Evolutionary conservation across 768 basidiomycete species (phyloP), one percentile per base, ranked within the genome.

Genomic region (Crepidotus variabilis): DNA sequence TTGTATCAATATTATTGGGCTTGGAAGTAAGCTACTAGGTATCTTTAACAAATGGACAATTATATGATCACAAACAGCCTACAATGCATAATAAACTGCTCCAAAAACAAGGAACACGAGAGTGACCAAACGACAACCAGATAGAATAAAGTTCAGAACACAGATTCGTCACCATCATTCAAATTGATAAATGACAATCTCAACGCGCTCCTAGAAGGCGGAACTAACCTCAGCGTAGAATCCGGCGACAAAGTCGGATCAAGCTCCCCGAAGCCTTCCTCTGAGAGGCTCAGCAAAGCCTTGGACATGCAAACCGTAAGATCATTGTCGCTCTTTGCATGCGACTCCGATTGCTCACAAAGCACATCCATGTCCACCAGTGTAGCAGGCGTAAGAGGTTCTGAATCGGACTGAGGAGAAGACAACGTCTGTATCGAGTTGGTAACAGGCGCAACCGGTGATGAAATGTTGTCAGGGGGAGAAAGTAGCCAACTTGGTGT

Each of bases 401-500:
- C 65, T 2, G 50, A 36, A 18, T 47, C 54, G 45, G 23, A 47
- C 21, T 55, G 50, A n/a, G 61, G 53, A 11, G 60, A 59, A 11
- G 34, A 56, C 18, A 56, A 20, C 16, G 24, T 45, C 21, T 6
- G 52, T 32, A 24, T 56, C n/a, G 8, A 22, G 20, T 43, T 46
- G 39, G 61, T 63, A 6, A 66, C 61, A 4, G 66, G 59, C 9
- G 62, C 60, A 60, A 68, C 51, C 4, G 67, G 67, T 21, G 67
- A 68, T 4, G 67, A 65, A 33, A 68, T 56, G 51, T 56, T 63
- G 3, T 67, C 65, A 4, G 67, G 63, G 18, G 64, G 65, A 34
- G 63, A 65, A 24, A 68, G 50, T 34, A 68, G 64, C 67, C 67
- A 68, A 51, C 64, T 63, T 1, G 67, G 67, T 5, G 64, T 58